Evolutionary conservation across 306 rosid species (phyloP), one percentile per base, ranked within the genome.

Genomic region (Senna tora): DNA sequence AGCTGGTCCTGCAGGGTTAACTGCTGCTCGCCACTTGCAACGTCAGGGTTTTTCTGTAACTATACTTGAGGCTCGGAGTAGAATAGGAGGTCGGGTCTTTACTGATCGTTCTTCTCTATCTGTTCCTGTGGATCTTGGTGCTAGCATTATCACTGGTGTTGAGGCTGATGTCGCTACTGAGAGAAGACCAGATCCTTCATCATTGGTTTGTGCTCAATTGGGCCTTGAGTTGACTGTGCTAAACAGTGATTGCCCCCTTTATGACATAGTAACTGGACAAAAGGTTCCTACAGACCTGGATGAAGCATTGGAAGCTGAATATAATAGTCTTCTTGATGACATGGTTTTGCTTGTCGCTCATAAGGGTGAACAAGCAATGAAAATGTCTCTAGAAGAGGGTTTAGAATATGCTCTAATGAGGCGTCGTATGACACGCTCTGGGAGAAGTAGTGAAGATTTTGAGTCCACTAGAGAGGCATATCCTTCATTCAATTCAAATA

Each of bases 1-100:
- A 79, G 99, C 96, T 82, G 99, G 99, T 78, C 99, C 99, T 71
- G 97, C 99, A 76, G 99, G 99, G 77, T 78, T 95, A 77, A 95
- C 90, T 81, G 97, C 99, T 75, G 92, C 99, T 39, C 92, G 97
- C 72, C 99, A 95, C 84, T 81, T 95, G 87, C 87, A 86, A 66
- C 97, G 99, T 25, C 99, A 89, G 73, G 99, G 97, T 51, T 89
- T 92, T 84, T 22, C 77, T 65, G 96, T 95, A 39, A 85, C 84
- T 54, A 73, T 95, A 46, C 86, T 95, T 62, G 99, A 95, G 84
- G 99, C 89, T 63, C 92, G 99, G 90, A 90, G 67, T 74, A 90
- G 99, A 73, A 80, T 89, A 58, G 99, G 99, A 45, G 99, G 99
- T 36, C 97, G 99, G 59, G 99, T 95, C 59, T 86, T 80, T 79